Base-by-base conservation (phyloP, 2,329 filamentous ascomycete species). In the Fusarium napiforme region DNA sequence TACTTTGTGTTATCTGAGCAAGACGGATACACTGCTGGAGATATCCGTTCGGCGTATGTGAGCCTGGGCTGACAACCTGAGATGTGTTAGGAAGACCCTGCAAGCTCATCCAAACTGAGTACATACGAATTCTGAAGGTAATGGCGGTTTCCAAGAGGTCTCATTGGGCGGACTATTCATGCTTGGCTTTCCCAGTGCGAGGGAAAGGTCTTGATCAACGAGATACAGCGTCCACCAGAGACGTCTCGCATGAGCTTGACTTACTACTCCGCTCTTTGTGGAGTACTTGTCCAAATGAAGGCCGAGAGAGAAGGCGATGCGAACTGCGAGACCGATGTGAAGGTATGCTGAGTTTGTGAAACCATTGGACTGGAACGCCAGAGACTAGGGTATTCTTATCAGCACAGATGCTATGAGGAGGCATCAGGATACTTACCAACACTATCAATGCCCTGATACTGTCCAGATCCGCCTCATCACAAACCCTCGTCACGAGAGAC, bases 91-190 rank as follows among this genome's bases (percentile, higher is more conserved):
- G 8, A 7, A 21, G 9, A 3, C 7, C 1, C 4, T 14, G 1
- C 0, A 14, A 8, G 7, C 21, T 8, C 7, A 2, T 1, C 5
- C 5, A 14, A 2, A 2, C 18, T 7, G 2, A 7, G 2, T 7
- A 55, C 52, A 1, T 57, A 57, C 55, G 4, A 34, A 57, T 10
- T 57, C 55, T 0, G 55, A 57, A 0, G 55, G 55, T 1, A 57
- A 14, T 7, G 55, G 55, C 0, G 39, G 39, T 7, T 57, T 16
- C 55, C 55, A 57, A 9, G 26, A 43, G 1, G 21, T 43, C 5
- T 28, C 55, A 1, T 57, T 47, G 0, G n/a, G n/a, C 1, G 55
- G 34, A 5, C 16, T 57, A 9, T 28, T 47, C 55, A 34, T 46
- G 12, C 39, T 21, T 26, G 55, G 55, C 7, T 57, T 57, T 1